Evolutionary conservation across 495 filamentous ascomycete species (phyloP).

Genomic region (Aspergillus carlsbadensis): DNA sequence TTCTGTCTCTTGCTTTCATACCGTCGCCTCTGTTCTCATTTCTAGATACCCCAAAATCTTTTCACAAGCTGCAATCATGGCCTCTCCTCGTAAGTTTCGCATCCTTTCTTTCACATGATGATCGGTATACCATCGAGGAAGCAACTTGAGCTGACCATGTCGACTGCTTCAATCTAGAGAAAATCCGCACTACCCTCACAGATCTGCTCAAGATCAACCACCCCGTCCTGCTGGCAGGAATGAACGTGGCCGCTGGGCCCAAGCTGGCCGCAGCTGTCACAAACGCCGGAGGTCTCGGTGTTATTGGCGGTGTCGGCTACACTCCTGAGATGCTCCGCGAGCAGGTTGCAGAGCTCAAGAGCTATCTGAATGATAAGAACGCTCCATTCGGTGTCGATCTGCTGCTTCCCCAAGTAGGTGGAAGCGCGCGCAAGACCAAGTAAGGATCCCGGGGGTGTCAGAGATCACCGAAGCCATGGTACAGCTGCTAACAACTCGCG

Average conservation of each 20-base stretch:
- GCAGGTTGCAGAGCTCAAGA: slow-evolving; percentile 93
- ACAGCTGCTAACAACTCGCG: slow-evolving; percentile 21
- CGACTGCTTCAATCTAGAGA: slow-evolving; percentile 52
- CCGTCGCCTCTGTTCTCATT: slow-evolving; percentile 19
- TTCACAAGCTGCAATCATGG: slow-evolving; percentile 54
- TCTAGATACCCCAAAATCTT: slow-evolving; percentile 11
- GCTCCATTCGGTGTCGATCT: slow-evolving; percentile 99
- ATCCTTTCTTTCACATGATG: slow-evolving; percentile 18
- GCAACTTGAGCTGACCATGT: slow-evolving; percentile 6
- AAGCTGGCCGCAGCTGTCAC: slow-evolving; percentile 96
- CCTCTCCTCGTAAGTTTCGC: slow-evolving; percentile 71
- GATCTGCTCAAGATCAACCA: slow-evolving; percentile 97
- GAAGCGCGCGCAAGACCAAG: slow-evolving; percentile 92
- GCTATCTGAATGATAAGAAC: slow-evolving; percentile 85
- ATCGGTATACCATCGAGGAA: slow-evolving; percentile 1
- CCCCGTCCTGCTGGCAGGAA: slow-evolving; percentile 91
- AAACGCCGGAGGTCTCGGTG: slow-evolving; percentile 94
- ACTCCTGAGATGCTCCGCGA: slow-evolving; percentile 95
- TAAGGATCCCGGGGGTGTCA: slow-evolving; percentile 36
- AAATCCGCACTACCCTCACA: slow-evolving; percentile 84
- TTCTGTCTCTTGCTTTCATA: slow-evolving; percentile 16
- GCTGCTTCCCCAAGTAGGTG: slow-evolving; percentile 90
- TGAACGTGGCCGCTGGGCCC: slow-evolving; percentile 98
- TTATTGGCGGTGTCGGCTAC: slow-evolving; percentile 95
- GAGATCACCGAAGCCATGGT: not conserved